A percentile compares a stretch with the other conserved stretches of the same genome.
These are phyloP conservation scores for Colletotrichum agaves DNA, from an alignment of 2,329 filamentous ascomycete genomes.

Conservation along the genomic window DNA sequence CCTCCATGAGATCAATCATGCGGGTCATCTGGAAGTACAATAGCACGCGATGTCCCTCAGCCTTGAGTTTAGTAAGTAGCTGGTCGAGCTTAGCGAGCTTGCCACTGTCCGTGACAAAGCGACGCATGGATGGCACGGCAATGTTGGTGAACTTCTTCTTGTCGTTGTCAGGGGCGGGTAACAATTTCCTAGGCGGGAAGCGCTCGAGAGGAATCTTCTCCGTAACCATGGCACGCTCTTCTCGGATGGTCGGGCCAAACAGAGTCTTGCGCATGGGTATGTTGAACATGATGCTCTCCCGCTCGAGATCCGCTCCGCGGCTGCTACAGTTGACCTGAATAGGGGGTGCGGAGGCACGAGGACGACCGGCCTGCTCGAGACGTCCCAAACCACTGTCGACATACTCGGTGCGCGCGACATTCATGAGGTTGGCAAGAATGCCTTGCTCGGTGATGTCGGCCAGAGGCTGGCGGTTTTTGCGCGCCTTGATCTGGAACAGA, in stretches of 20 bases:
- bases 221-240: constrained; percentile 81
- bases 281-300: constrained; percentile 83
- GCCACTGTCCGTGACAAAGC: constrained; percentile 97
- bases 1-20: constrained; percentile 99
- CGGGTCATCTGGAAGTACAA: constrained; percentile 99
- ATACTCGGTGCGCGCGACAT: constrained; percentile 75
- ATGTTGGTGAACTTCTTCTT: constrained; percentile 92
- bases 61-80: constrained; percentile 89
- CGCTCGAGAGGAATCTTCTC: constrained; percentile 74
- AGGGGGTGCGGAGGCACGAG: constrained; percentile 85
- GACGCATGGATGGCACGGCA: constrained; percentile 92
- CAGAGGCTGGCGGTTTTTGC: constrained; percentile 73
- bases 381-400: constrained; percentile 76
- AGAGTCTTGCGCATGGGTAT: constrained; percentile 77
- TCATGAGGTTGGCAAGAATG: constrained; percentile 79
- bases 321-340: constrained; percentile 83
- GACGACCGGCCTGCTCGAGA: constrained; percentile 83
- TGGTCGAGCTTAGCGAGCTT: constrained; percentile 93
- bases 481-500: constrained; percentile 82
- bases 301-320: constrained; percentile 72
- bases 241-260: constrained; percentile 70
- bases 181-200: constrained; percentile 71
- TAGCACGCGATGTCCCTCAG: constrained; percentile 90
- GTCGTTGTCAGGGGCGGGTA: constrained; percentile 82
- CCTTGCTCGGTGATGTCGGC: constrained; percentile 78